Conservation (phyloP, 305 asterid species). For the Plantago rigida region DNA sequence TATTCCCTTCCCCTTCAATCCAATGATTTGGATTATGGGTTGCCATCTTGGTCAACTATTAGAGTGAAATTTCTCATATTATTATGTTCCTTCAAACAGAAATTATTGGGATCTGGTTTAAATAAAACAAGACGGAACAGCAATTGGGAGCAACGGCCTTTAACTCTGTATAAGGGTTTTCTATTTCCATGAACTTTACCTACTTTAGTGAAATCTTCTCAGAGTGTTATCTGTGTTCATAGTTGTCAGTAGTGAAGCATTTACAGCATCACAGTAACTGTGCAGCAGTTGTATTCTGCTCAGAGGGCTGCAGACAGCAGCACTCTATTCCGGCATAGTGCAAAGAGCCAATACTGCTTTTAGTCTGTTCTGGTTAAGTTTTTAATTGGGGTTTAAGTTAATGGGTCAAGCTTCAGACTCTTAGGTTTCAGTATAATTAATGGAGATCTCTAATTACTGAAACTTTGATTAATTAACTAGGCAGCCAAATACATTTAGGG, state of each 20-base stretch:
- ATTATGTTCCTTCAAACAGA: slow-evolving; percentile 43
- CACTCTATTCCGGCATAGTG: too few species aligned
- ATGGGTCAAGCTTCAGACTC: too few species aligned
- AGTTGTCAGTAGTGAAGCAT: neutral
- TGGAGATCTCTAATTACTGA: too few species aligned
- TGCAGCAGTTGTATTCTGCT: neutral
- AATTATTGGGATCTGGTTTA: slow-evolving; percentile 69
- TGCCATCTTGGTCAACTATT: slow-evolving; percentile 15
- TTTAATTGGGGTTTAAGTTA: too few species aligned
- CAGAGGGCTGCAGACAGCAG: too few species aligned
- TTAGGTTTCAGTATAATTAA: too few species aligned
- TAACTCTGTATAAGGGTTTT: slow-evolving; percentile 48
- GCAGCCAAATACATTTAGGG: too few species aligned
- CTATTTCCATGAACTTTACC: slow-evolving; percentile 11
- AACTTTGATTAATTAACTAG: too few species aligned
- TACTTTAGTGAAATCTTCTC: neutral
- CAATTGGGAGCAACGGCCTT: slow-evolving; percentile 94
- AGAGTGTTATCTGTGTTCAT: neutral
- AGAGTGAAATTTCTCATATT: slow-evolving; percentile 13
- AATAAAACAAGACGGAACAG: slow-evolving; percentile 90
- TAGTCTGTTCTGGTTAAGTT: too few species aligned
- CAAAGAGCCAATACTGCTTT: too few species aligned
- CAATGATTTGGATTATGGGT: neutral
- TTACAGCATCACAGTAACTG: neutral
- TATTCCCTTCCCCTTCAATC: neutral